A percentile compares a stretch with the other conserved stretches of the same genome.
These are phyloP conservation scores for Starmerella stigmatis DNA, from an alignment of 805 yeast species.

Conservation along the genomic window DNA sequence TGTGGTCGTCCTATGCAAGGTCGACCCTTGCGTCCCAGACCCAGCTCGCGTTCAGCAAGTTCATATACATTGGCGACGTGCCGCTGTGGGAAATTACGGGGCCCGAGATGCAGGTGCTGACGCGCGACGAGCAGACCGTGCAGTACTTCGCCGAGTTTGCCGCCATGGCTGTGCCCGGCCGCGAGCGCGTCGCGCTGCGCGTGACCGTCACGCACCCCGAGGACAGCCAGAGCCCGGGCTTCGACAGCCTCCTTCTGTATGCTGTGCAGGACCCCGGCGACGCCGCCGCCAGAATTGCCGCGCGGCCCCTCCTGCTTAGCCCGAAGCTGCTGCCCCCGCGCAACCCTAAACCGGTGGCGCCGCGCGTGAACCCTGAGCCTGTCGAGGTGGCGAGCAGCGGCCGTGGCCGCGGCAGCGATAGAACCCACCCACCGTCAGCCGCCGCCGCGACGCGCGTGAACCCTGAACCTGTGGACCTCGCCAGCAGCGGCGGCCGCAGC, in stretches of 20 bases:
- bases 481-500: background rate
- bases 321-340: background rate
- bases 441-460: background rate
- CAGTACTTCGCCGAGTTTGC: constrained; percentile 21
- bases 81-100: constrained; percentile 21
- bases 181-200: constrained; percentile 3
- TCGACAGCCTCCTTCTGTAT: constrained; percentile 19
- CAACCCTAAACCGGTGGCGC: constrained; percentile 3
- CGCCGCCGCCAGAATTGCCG: constrained; percentile 10
- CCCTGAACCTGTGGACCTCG: background rate
- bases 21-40: background rate
- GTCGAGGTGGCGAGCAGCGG: background rate
- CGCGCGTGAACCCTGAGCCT: background rate
- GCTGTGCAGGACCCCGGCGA: constrained; percentile 9
- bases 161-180: background rate
- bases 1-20: constrained; percentile 11
- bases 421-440: too few species aligned
- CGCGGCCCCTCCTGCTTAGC: constrained; percentile 10
- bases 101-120: constrained; percentile 19
- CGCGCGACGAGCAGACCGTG: constrained; percentile 9
- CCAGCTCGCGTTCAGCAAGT: constrained; percentile 8
- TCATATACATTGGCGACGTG: constrained; percentile 9
- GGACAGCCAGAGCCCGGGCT: background rate
- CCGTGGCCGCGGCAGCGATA: background rate
- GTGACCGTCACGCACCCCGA: background rate